Evolutionary conservation across 2,329 filamentous ascomycete genomes (phyloP), one percentile per base, ranked within the genome.

Genomic region (Chaetomiaceae sp.): DNA sequence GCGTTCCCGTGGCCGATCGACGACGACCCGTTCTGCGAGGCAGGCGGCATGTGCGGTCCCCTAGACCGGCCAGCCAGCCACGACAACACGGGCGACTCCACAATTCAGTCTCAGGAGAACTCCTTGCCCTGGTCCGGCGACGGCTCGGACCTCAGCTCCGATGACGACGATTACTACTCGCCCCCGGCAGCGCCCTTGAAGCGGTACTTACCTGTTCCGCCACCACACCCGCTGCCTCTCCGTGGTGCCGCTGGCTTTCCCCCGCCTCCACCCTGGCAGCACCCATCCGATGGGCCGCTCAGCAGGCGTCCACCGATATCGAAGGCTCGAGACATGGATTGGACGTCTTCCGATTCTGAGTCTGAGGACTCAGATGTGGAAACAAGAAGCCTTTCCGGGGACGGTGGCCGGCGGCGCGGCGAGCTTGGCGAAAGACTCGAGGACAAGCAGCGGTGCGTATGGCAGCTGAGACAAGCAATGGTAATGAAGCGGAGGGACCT

Each of bases 401-500:
- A 24, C 5, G 37, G 26, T 14, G 18, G 6, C 9, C 5, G 34
- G 26, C 42, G 9, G 26, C 46, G 33, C 24, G 14, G 38, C 11
- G 47, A 47, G 10, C 42, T 52, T 5, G 47, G 37, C 42, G 30
- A 35, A 22, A 45, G 24, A 27, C 37, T 57, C 9, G 40, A 45
- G 12, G 35, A 15, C n/a, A 51, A 50, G 27, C 47, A 49, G n/a
- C 27, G 17, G 9, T 32, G 35, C 15, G 24, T 54, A 10, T 38
- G 30, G 29, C 44, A 44, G 11, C 22, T 54, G 30, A 46, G 50
- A 29, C 37, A 24, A 3, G 48, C 60, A 12, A 70, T 69, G 63
- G 55, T 61, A 3, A 44, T 45, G 14, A 61, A 58, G 39, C 60
- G 68, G 26, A 61, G 57, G 27, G 53, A 59, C 29, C 41, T 70